Conservation (phyloP, 306 rosid species). For the Casuarina glauca region DNA sequence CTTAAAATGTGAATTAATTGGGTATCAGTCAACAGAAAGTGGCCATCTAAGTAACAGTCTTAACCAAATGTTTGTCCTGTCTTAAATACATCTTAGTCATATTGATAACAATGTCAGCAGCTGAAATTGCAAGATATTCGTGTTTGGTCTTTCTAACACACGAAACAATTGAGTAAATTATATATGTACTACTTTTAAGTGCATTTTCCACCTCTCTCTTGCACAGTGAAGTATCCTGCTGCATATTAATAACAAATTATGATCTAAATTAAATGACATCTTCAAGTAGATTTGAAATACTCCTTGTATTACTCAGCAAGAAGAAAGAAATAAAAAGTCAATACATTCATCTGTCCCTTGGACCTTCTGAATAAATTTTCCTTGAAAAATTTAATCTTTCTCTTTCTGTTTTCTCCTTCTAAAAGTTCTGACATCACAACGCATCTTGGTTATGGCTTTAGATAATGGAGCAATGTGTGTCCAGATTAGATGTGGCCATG, state of each 20-base stretch:
- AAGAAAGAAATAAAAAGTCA: neutral
- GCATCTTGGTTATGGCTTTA: slow-evolving; percentile 27
- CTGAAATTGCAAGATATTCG: neutral
- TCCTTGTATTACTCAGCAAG: neutral
- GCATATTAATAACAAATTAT: neutral
- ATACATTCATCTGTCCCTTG: neutral
- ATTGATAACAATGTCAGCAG: neutral
- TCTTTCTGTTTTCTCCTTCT: neutral
- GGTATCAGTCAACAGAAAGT: neutral
- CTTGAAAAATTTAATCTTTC: neutral
- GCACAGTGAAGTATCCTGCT: neutral
- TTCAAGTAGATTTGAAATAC: neutral
- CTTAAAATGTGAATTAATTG: neutral
- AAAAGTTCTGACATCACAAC: slow-evolving; percentile 16
- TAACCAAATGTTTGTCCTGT: neutral
- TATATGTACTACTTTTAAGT: neutral
- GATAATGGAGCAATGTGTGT: slow-evolving; percentile 97
- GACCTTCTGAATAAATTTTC: neutral
- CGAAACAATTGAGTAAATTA: slow-evolving; percentile 1
- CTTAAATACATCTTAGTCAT: neutral
- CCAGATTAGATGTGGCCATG: slow-evolving; percentile 95
- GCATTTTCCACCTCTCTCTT: slow-evolving; percentile 14
- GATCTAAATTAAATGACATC: neutral
- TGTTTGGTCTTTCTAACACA: slow-evolving; percentile 6
- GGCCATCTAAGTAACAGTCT: neutral